phyloP scores from a whole-genome alignment of 208 protist genomes.

The Acanthamoeba lenticulata region DNA sequence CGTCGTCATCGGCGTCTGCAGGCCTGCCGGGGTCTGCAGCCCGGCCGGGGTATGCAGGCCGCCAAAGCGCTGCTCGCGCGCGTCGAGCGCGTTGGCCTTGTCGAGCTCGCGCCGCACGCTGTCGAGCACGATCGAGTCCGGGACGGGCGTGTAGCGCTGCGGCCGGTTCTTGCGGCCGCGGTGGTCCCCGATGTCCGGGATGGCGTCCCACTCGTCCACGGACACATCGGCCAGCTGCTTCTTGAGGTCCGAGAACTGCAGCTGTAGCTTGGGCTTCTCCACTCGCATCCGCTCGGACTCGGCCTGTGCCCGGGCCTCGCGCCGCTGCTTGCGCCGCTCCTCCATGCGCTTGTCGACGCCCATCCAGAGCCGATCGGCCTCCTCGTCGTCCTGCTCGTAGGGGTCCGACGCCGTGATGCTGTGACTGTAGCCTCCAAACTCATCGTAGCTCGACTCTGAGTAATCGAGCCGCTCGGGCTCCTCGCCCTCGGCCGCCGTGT shows the following conservation, averaged over 20 bases:
- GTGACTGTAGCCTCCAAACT: slow-evolving; percentile 82
- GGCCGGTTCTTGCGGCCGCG: not conserved
- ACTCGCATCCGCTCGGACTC: slow-evolving; percentile 79
- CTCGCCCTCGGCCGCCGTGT: not conserved
- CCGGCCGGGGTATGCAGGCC: slow-evolving; percentile 42
- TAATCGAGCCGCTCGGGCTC: slow-evolving; percentile 66
- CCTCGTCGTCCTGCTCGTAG: slow-evolving; percentile 91
- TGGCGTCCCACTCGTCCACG: slow-evolving; percentile 84
- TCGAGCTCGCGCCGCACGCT: slow-evolving; percentile 55
- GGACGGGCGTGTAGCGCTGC: slow-evolving; percentile 77
- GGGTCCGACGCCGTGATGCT: slow-evolving; percentile 77
- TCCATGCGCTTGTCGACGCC: slow-evolving; percentile 87
- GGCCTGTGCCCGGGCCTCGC: slow-evolving; percentile 81
- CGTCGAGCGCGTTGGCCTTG: slow-evolving; percentile 34
- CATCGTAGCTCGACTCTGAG: slow-evolving; percentile 86
- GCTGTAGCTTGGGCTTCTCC: slow-evolving; percentile 88
- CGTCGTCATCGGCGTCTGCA: no score
- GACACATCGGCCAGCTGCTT: slow-evolving; percentile 74
- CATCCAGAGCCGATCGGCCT: slow-evolving; percentile 88
- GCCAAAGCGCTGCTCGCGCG: not conserved
- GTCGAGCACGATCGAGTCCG: slow-evolving; percentile 73
- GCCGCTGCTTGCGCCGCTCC: slow-evolving; percentile 81
- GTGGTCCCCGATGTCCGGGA: slow-evolving; percentile 87
- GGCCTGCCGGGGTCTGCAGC: slow-evolving; percentile 55
- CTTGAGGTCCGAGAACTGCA: slow-evolving; percentile 91